Base-by-base conservation (phyloP, 2,329 filamentous ascomycete genomes). In the Fulvia fulva region DNA sequence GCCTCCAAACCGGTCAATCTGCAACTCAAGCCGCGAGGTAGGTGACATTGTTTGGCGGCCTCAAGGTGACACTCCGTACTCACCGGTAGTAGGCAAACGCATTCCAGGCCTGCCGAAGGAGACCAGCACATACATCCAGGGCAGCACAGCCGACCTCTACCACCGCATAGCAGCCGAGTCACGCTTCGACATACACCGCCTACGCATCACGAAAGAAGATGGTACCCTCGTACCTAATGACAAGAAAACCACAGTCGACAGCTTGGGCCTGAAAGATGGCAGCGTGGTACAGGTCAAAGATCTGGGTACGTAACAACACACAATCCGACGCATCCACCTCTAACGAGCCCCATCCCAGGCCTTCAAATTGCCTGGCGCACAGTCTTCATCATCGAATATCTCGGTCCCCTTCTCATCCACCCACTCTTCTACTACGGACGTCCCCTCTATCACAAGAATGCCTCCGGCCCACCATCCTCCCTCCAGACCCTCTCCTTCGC, bases 381-480 rank as follows among this genome's bases (percentile, higher is more conserved):
- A 60, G 93, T 97, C 74, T 99, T 93, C 80, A 78, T 97, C 63
- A 87, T 97, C 78, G 94, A 99, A 77, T 99, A 99, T 76, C 77
- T 94, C 65, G 94, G 94, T 3, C 94, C 94, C 5, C 83, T 97
- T 69, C 77, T 97, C 69, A 89, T 97, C 77, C 92, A 97, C 78
- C 83, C 85, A 46, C 79, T 90, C 67, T 80, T 91, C 74, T 86
- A 83, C 74, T 75, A 83, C 66, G 79, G 89, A 56, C 89, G 91
- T 51, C 85, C 88, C 23, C 86, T 88, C 73, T 79, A 91, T 68
- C 91, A 91, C 77, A 80, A 80, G 63, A 79, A 75, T 61, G 64
- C 74, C 71, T 60, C 67, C 46, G 23, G 60, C 57, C 74, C 77
- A 44, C 78, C 80, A 69, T 94, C 81, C 78, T 83, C 71, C 72